Evolutionary conservation across 2,329 filamentous ascomycete genomes (phyloP), one percentile per base, ranked within the genome.

Genomic region (Aspergillus pseudonomiae): DNA sequence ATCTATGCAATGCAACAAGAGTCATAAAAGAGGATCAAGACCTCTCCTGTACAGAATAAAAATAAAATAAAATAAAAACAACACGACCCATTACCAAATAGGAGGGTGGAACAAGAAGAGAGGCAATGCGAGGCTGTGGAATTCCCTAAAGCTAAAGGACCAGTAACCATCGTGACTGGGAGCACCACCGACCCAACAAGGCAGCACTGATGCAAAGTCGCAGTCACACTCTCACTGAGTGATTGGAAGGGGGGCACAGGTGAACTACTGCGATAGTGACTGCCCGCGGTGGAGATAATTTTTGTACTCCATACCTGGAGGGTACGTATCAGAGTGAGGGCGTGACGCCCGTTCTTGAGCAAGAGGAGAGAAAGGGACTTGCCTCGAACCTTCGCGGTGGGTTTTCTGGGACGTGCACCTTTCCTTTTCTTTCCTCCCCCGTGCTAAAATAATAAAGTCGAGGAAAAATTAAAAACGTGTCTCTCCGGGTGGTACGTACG

Each of bases 191-290:
- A 39, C 41, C 36, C 36, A 41, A 45, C 36, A 19, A 62, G 63
- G 39, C 41, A 62, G 28, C 59, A 57, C 50, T 64, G 63, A 64
- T 62, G 63, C 59, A 64, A 59, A 59, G 55, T 58, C 63, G 45
- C 50, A 59, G 63, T 64, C 59, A 63, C 62, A 61, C 55, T 36
- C n/a, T 36, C 52, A 53, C n/a, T 54, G 30, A 59, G 60, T 41
- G 12, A 34, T 41, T 57, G 45, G 30, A 16, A 52, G 16, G 48
- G 21, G 24, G 19, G 39, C 39, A 41, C 39, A 41, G 39, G 48
- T 46, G 32, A 24, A 36, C 45, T 36, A 59, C 56, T 19, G 43
- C 48, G 1, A 59, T 52, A 41, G 45, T 48, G 45, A 48, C 24
- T 52, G 48, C 19, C 21, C 32, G 43, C 46, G 11, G 48, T 60